phyloP scores from a whole-genome alignment of 345 rosid genomes.

The Eucalyptus urophylla region DNA sequence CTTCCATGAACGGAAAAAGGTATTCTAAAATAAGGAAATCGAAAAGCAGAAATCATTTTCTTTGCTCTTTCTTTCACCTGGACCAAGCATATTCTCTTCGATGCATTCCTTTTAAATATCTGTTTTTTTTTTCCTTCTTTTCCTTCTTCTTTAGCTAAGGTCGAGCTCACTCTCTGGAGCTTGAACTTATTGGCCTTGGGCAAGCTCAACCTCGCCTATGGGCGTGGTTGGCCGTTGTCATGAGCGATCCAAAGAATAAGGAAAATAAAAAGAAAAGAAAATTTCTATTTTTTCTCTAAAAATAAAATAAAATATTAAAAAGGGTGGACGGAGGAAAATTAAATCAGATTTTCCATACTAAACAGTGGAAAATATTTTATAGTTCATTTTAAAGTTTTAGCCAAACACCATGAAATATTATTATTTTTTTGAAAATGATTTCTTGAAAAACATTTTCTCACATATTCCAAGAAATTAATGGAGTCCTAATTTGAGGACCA shows the following conservation, averaged over 20 bases:
- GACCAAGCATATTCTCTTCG: fast-evolving
- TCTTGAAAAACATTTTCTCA: neutral
- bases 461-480: neutral
- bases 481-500: neutral
- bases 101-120: neutral
- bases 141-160: neutral
- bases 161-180: too few species aligned
- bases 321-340: too few species aligned
- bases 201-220: too few species aligned
- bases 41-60: neutral
- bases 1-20: neutral
- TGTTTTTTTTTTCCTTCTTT: too few species aligned
- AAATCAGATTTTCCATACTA: too few species aligned
- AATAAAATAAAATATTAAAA: too few species aligned
- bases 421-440: too few species aligned
- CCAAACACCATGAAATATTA: neutral
- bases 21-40: neutral
- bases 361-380: fast-evolving
- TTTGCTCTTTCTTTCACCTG: neutral
- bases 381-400: too few species aligned
- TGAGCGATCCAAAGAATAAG: fast-evolving
- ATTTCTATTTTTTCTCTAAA: too few species aligned
- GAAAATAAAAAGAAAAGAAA: too few species aligned
- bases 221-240: fast-evolving
- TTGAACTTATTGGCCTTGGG: too few species aligned